Evolutionary conservation across 2,329 filamentous ascomycete species (phyloP), one percentile per base, ranked within the genome.

Genomic region (Sporothrix pallida): DNA sequence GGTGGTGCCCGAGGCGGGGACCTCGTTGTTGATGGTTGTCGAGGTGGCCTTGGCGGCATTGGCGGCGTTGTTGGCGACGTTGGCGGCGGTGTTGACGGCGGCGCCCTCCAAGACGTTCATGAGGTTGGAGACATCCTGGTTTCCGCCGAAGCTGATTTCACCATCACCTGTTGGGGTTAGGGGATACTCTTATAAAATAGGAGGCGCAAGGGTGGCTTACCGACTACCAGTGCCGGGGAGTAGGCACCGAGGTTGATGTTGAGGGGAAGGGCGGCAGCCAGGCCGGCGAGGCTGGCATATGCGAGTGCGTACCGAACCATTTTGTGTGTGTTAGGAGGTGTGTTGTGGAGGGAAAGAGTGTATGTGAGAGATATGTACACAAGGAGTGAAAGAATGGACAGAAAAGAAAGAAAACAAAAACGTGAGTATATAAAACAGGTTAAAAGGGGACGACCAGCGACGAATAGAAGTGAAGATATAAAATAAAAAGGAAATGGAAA

Each of bases 91-190:
- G 77, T 79, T 83, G 74, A 83, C 81, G 67, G 84, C 84, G 48
- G 84, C 85, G 71, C 85, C 84, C 78, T 86, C 82, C 76, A 84
- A 81, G 58, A 82, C 83, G 75, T 81, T 85, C 80, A 86, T 83
- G 72, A 86, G 78, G 71, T 77, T 81, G 63, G 83, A 81, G 46
- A 86, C 84, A 78, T 85, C 84, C 78, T 83, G 80, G 72, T 80
- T 81, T 74, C 84, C 84, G 76, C 84, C 81, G 75, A 86, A 85
- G 75, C 83, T 84, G 75, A 86, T 85, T 77, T 85, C 84, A 80
- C 84, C 84, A 80, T 81, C 80, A 81, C 80, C 80, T 81, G 78
- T 78, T 71, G 67, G 62, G 52, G 48, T 74, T 31, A 70, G 70
- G 6, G 17, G 15, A 67, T 78, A n/a, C 75, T 76, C 70, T 17